Evolutionary conservation across 1,139 yeast genomes (phyloP).

Genomic region (Meyerozyma carpophila): DNA sequence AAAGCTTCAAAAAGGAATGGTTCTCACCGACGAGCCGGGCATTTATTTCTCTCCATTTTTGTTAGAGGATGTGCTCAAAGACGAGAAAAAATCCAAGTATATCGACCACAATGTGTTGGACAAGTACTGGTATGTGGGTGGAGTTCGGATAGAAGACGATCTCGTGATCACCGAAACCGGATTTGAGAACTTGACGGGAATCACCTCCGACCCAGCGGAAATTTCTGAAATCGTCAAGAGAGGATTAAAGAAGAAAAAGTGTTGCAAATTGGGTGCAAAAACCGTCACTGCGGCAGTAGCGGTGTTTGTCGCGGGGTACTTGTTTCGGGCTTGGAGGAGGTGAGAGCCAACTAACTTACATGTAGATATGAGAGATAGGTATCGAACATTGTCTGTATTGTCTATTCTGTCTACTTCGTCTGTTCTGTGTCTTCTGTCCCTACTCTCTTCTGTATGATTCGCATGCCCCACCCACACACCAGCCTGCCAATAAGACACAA

Average conservation of each 20-base stretch:
- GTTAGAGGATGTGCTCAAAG: constrained; percentile 58
- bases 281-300: neutral
- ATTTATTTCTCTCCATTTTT: constrained; percentile 82
- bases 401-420: neutral
- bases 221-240: constrained; percentile 68
- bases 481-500: neutral
- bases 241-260: constrained; percentile 41
- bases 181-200: constrained; percentile 70
- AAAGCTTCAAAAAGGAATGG: constrained; percentile 68
- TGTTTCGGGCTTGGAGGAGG: neutral
- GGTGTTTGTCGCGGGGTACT: neutral
- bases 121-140: constrained; percentile 84
- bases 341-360: neutral
- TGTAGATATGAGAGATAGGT: too few species aligned
- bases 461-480: neutral
- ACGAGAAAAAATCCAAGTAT: constrained; percentile 52
- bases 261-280: constrained; percentile 1
- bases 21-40: constrained; percentile 94
- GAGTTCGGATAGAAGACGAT: constrained; percentile 95
- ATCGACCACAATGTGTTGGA: constrained; percentile 64
- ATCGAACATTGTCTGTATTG: too few species aligned
- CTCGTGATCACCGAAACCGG: constrained; percentile 74
- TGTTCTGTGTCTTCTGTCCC: neutral
- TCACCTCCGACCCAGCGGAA: constrained; percentile 82
- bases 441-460: neutral